Evolutionary conservation across 1,284 basidiomycete species (phyloP).

Genomic region (Salmacisia buchloeana): DNA sequence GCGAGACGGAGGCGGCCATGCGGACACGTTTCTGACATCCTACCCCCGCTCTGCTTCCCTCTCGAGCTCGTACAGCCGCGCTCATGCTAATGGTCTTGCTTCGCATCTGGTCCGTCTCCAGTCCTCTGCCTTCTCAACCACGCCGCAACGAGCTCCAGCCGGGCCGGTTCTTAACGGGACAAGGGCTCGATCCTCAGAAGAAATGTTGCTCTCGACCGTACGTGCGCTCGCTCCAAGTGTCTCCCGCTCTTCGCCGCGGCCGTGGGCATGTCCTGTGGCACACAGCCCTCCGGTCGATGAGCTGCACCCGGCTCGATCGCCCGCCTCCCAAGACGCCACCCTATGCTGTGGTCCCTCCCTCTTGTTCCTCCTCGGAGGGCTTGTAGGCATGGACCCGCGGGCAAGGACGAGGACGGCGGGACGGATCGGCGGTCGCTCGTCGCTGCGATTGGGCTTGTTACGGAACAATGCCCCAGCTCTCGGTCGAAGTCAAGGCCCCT

Average conservation of each 20-base stretch:
- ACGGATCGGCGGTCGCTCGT: too few species aligned
- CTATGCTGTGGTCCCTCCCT: background rate
- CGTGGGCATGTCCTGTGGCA: background rate
- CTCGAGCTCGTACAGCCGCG: background rate
- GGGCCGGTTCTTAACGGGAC: conserved; percentile 7
- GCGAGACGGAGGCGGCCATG: too few species aligned
- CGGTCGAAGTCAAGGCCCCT: too few species aligned
- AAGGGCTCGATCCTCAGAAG: conserved; percentile 7
- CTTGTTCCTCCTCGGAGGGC: too few species aligned
- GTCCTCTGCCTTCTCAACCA: background rate
- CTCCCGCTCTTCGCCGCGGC: background rate
- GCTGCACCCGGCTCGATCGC: background rate
- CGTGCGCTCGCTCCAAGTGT: too few species aligned
- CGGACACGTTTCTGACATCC: too few species aligned
- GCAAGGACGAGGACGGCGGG: background rate
- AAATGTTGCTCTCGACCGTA: conserved; percentile 8
- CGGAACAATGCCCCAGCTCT: too few species aligned
- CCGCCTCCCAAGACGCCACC: conserved; percentile 7
- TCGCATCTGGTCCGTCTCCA: background rate
- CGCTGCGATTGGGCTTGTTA: too few species aligned
- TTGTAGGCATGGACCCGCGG: background rate
- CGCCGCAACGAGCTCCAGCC: background rate
- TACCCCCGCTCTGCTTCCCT: background rate
- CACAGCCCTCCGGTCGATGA: background rate
- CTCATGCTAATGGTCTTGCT: too few species aligned